Evolutionary conservation across 1,139 yeast genomes (phyloP), one percentile per base, ranked within the genome.

Genomic region (Blastobotrys proliferans): DNA sequence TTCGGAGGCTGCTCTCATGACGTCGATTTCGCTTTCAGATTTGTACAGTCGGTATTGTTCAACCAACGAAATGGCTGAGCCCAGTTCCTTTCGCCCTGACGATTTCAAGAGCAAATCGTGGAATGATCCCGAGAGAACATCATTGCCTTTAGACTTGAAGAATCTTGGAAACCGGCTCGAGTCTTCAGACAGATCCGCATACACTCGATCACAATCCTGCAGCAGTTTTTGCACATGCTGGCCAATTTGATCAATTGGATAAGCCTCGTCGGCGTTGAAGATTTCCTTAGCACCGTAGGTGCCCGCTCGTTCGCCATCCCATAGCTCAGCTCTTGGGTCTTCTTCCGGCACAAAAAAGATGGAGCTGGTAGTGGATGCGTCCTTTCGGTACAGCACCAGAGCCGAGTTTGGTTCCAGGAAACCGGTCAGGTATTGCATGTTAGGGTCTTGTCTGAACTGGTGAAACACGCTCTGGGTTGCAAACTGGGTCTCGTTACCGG

Each of bases 301-400:
- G 1, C 99, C 99, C 30, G 94, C 82, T 54, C 95, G 74, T 33
- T 77, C 81, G 8, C 99, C 99, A 56, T 90, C 97, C 99, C 99
- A 92, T 50, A 83, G 77, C 62, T 92, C 98, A 24, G 76, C 77
- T 38, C 69, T 69, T 5, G 78, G 74, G 59, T 90, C 83, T 56
- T 81, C 81, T n/a, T 86, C 87, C 2, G 92, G 96, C 5, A 90
- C 95, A 44, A 88, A 68, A 82, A 94, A 76, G 29, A 58, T 51
- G 21, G 58, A 79, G 67, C 52, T 45, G 44, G 79, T 79, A 6
- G 77, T 81, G 14, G 74, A 70, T 35, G 77, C 77, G 14, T 46
- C 48, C 21, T 64, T 62, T 54, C 81, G 84, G 58, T 85, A 94
- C 38, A 94, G 66, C 4, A 86, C 68, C 45, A 83, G 77, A 24